A percentile compares a stretch with the other conserved stretches of the same genome.
These are phyloP conservation scores for Pisolithus marmoratus DNA, from an alignment of 768 basidiomycete species.

Conservation along the genomic window DNA sequence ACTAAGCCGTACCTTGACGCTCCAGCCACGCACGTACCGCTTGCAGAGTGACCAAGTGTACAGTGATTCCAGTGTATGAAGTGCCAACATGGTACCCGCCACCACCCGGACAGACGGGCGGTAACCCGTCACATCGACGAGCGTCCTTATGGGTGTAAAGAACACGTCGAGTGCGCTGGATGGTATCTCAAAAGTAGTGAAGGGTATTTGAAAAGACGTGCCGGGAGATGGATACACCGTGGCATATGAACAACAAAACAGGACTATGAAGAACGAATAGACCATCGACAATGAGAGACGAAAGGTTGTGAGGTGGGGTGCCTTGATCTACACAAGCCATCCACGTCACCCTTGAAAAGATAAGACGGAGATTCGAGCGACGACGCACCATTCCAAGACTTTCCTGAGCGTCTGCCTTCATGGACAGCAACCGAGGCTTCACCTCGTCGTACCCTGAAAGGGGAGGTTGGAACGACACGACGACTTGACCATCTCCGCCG, in stretches of 20 bases:
- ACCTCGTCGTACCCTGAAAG: constrained; percentile 74
- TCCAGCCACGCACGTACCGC: constrained; percentile 18
- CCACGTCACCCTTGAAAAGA: background rate
- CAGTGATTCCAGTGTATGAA: constrained; percentile 21
- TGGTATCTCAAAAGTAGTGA: constrained; percentile 9
- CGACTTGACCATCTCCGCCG: constrained; percentile 40
- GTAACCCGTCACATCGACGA: constrained; percentile 13
- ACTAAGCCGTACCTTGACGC: constrained; percentile 14
- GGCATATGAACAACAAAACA: constrained; percentile 13
- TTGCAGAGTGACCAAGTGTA: constrained; percentile 28
- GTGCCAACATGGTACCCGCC: background rate
- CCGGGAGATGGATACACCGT: constrained; percentile 13
- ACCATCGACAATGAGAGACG: constrained; percentile 35
- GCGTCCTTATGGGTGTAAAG: constrained; percentile 17
- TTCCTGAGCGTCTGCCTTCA: constrained; percentile 79
- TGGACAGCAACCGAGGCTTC: constrained; percentile 69
- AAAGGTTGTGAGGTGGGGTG: constrained; percentile 58
- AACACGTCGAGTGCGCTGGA: constrained; percentile 3
- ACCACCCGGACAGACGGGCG: constrained; percentile 9
- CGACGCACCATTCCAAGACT: constrained; percentile 67
- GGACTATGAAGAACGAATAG: constrained; percentile 11
- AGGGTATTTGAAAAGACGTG: constrained; percentile 6
- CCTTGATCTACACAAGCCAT: constrained; percentile 44
- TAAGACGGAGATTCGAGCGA: background rate
- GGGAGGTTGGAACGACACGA: constrained; percentile 64